Evolutionary conservation across 2,329 filamentous ascomycete genomes (phyloP), one percentile per base, ranked within the genome.

Genomic region (Talaromyces marneffei): DNA sequence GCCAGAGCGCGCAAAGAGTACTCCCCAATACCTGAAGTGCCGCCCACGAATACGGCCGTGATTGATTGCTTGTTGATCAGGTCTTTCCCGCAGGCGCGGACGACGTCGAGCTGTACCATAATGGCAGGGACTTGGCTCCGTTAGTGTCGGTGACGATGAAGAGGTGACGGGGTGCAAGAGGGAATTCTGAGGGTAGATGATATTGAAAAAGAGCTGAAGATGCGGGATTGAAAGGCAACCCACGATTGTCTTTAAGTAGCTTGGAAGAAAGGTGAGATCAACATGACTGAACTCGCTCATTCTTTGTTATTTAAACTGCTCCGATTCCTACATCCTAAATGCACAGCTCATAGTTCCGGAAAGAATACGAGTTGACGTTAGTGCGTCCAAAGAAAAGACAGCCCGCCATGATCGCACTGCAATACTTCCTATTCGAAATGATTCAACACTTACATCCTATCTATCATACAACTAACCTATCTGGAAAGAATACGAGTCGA

Each of bases 91-190:
- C 48, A 42, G 29, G 27, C 52, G n/a, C 40, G 50, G 9, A 60
- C 48, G 27, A 20, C 58, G 14, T 60, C 50, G 14, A 60, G 37
- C 18, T 60, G 50, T 27, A 60, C 58, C 58, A 60, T 60, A 18
- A 0, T 55, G 7, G 31, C 12, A 10, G 20, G 20, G n/a, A 40
- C n/a, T 25, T 53, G 48, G 35, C 23, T 54, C 20, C 6, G 14
- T 40, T n/a, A n/a, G n/a, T 18, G 3, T 40, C 9, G 27, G 25
- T 18, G 16, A 16, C 6, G 27, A 10, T 9, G 46, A 29, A 18
- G 23, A n/a, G 16, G 7, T 18, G 27, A 50, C 9, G 23, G 12
- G 3, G 16, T 20, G 31, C 46, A 14, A 14, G 14, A n/a, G 18
- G 39, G 39, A 40, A 4, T 40, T 5, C 7, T 18, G 16, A 37